Conservation (phyloP, 139 green algal species). For the Tetraselmis striata region DNA sequence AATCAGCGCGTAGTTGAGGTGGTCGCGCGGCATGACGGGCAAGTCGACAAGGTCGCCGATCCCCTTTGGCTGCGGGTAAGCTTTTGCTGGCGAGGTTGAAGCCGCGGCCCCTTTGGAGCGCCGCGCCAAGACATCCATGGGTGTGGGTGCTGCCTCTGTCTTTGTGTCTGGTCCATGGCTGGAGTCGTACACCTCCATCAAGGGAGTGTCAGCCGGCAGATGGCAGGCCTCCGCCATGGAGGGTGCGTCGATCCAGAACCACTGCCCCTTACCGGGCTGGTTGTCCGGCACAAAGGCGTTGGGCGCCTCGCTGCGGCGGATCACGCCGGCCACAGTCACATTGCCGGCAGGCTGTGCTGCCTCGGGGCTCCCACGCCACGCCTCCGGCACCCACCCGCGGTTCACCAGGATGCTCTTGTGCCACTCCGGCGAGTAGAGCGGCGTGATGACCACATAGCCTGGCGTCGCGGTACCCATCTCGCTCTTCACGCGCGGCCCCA, state of each 20-base stretch:
- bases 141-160: conserved; percentile 3
- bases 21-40: conserved; percentile 54
- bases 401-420: conserved; percentile 52
- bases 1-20: conserved; percentile 63
- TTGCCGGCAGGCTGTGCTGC: background rate
- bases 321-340: conserved; percentile 47
- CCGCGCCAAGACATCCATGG: conserved; percentile 24
- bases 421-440: conserved; percentile 33
- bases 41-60: conserved; percentile 49
- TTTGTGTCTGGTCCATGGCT: background rate
- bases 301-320: conserved; percentile 52
- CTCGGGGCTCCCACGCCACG: conserved; percentile 33
- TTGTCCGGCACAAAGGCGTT: conserved; percentile 69
- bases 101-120: background rate
- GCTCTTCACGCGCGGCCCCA: conserved; percentile 53
- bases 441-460: conserved; percentile 63
- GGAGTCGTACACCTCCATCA: conserved; percentile 39
- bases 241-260: conserved; percentile 57
- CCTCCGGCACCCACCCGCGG: conserved; percentile 64
- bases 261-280: conserved; percentile 36
- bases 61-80: conserved; percentile 48
- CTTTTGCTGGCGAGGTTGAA: too few species aligned
- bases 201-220: conserved; percentile 41
- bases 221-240: conserved; percentile 26
- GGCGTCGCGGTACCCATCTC: conserved; percentile 22